phyloP scores from a whole-genome alignment of 805 yeast genomes.

The Candida piceae region DNA sequence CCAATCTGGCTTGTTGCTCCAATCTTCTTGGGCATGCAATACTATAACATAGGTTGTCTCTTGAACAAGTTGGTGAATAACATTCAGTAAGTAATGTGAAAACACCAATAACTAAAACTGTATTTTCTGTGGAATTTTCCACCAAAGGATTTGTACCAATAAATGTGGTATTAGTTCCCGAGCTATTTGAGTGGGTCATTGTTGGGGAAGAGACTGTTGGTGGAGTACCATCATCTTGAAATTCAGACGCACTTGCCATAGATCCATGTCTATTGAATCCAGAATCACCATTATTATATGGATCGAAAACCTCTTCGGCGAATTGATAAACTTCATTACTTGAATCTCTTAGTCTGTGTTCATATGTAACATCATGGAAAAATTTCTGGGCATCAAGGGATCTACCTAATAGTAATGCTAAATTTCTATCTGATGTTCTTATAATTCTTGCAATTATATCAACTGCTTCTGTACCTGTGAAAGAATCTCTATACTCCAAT shows the following conservation, averaged over 20 bases:
- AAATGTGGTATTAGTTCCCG: neutral
- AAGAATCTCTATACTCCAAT: slow-evolving; percentile 84
- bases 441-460: slow-evolving; percentile 83
- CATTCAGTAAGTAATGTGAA: slow-evolving; percentile 91
- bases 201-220: slow-evolving; percentile 15
- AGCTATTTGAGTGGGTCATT: neutral
- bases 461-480: slow-evolving; percentile 91
- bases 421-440: slow-evolving; percentile 83
- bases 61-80: slow-evolving; percentile 93
- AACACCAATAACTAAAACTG: slow-evolving; percentile 78
- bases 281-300: slow-evolving; percentile 16
- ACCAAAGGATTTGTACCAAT: neutral
- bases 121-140: slow-evolving; percentile 5
- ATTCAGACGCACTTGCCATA: slow-evolving; percentile 19
- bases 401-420: slow-evolving; percentile 85
- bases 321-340: slow-evolving; percentile 84
- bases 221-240: slow-evolving; percentile 16
- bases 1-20: slow-evolving; percentile 91
- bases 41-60: slow-evolving; percentile 83
- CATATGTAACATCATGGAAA: slow-evolving; percentile 93
- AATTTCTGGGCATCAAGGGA: slow-evolving; percentile 91
- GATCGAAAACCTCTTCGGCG: slow-evolving; percentile 43
- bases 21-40: slow-evolving; percentile 94
- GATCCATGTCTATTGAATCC: slow-evolving; percentile 25
- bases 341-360: slow-evolving; percentile 87